Evolutionary conservation across 192 early-diverging fungal species (phyloP).

Genomic region (Phycomyces blakesleeanus): DNA sequence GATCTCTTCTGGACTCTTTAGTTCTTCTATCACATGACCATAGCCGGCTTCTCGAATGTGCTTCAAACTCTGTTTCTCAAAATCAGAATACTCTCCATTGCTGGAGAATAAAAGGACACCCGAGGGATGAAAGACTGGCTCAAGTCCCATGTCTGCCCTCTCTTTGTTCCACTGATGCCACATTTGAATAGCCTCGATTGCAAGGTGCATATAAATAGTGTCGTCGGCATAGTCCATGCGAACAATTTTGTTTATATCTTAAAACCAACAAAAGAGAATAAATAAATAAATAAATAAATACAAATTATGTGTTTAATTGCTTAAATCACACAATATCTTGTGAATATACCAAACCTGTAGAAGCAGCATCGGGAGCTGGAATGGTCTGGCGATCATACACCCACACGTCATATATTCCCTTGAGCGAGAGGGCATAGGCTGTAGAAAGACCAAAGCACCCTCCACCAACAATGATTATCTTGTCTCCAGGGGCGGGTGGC

Average conservation of each 20-base stretch:
- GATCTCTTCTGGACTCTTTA: conserved; percentile 8
- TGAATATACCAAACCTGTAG: conserved; percentile 9
- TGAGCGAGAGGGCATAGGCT: conserved; percentile 19
- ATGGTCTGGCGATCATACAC: conserved; percentile 22
- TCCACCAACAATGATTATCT: conserved; percentile 29
- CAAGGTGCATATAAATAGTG: conserved; percentile 14
- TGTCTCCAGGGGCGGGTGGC: conserved; percentile 4
- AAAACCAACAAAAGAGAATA: too few species aligned
- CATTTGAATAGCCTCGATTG: conserved; percentile 4
- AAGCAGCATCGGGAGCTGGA: conserved; percentile 29
- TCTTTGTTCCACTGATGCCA: conserved; percentile 31
- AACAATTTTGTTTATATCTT: conserved; percentile 30
- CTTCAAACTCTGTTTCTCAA: conserved; percentile 7
- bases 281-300: too few species aligned
- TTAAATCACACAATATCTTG: not conserved
- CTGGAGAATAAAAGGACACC: conserved; percentile 18
- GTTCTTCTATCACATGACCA: conserved; percentile 11
- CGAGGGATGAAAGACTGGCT: conserved; percentile 18
- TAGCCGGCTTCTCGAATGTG: conserved; percentile 16
- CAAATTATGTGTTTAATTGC: too few species aligned
- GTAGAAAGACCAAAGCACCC: conserved; percentile 30
- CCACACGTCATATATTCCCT: conserved; percentile 12
- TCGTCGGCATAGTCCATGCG: conserved; percentile 20
- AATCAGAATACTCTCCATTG: conserved; percentile 6
- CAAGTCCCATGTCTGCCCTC: not conserved